phyloP scores from a whole-genome alignment of 257 asterid genomes.

The Penstemon eatonii region DNA sequence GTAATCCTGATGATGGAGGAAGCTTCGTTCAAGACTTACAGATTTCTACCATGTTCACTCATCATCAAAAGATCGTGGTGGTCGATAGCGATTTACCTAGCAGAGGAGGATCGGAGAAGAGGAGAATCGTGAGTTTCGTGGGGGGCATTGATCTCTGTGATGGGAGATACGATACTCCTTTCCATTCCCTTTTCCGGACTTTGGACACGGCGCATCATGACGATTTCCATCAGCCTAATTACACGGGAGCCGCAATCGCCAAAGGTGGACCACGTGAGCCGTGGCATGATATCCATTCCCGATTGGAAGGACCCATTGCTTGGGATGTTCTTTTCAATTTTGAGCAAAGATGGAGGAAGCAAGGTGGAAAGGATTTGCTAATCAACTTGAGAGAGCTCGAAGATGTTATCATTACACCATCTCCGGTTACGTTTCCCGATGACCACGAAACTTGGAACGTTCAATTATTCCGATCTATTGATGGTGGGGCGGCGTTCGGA shows the following conservation, averaged over 20 bases:
- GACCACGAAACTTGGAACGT: slow-evolving; percentile 90
- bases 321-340: slow-evolving; percentile 93
- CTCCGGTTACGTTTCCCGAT: slow-evolving; percentile 72
- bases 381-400: slow-evolving; percentile 68
- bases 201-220: slow-evolving; percentile 88
- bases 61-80: slow-evolving; percentile 86
- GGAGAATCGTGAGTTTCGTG: slow-evolving; percentile 78
- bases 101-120: slow-evolving; percentile 48
- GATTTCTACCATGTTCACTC: slow-evolving; percentile 89
- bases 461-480: slow-evolving; percentile 84
- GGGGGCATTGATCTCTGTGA: slow-evolving; percentile 96
- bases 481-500: slow-evolving; percentile 95
- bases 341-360: slow-evolving; percentile 97
- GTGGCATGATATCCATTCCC: slow-evolving; percentile 94
- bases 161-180: slow-evolving; percentile 84
- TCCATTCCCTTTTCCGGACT: slow-evolving; percentile 89
- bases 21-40: slow-evolving; percentile 81
- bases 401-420: slow-evolving; percentile 69
- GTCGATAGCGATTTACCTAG: slow-evolving; percentile 78
- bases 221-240: slow-evolving; percentile 93
- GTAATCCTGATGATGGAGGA: slow-evolving; percentile 93
- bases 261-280: slow-evolving; percentile 97
- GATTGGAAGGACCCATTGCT: slow-evolving; percentile 85
- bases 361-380: slow-evolving; percentile 77
- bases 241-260: slow-evolving; percentile 60